Evolutionary conservation across 140 eudicot genomes (phyloP).

Genomic region (Bidens hawaiensis): DNA sequence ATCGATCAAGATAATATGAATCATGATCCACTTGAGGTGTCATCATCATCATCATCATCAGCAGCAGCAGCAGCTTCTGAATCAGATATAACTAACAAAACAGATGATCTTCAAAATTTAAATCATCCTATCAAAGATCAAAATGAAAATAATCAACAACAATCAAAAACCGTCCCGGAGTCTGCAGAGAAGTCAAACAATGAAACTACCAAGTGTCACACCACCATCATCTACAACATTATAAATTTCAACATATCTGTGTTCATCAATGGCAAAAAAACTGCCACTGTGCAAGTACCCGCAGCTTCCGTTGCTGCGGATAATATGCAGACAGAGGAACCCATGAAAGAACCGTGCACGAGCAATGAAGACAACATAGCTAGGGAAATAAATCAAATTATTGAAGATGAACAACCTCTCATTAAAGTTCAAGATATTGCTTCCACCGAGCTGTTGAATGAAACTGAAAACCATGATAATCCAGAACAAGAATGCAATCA

Average conservation of each 20-base stretch:
- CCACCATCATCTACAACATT: slow-evolving; percentile 22
- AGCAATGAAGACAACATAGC: slow-evolving; percentile 13
- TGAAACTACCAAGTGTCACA: slow-evolving; percentile 1
- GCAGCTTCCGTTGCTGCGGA: slow-evolving; percentile 10
- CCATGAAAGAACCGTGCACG: slow-evolving; percentile 12
- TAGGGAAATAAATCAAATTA: slow-evolving; percentile 9
- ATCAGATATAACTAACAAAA: not conserved
- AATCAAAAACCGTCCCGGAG: slow-evolving; percentile 21
- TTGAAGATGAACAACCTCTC: slow-evolving; percentile 4
- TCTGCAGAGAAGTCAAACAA: not conserved
- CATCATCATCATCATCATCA: too few relatives aligned
- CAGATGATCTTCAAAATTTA: slow-evolving; percentile 13
- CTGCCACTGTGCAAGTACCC: slow-evolving; percentile 15
- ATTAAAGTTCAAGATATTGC: slow-evolving; percentile 6
- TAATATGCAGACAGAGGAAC: slow-evolving; percentile 24
- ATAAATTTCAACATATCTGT: slow-evolving; percentile 23
- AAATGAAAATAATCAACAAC: too few relatives aligned
- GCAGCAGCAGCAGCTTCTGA: too few relatives aligned
- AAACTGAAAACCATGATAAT: slow-evolving; percentile 2
- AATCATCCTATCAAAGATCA: too few relatives aligned
- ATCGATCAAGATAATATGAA: slow-evolving; percentile 16
- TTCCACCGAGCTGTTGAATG: not conserved
- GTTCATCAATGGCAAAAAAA: slow-evolving; percentile 19
- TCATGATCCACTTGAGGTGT: too few relatives aligned
- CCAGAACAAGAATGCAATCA: not conserved